Evolutionary conservation across 345 rosid species (phyloP).

Genomic region (Gossypioides kirkii): DNA sequence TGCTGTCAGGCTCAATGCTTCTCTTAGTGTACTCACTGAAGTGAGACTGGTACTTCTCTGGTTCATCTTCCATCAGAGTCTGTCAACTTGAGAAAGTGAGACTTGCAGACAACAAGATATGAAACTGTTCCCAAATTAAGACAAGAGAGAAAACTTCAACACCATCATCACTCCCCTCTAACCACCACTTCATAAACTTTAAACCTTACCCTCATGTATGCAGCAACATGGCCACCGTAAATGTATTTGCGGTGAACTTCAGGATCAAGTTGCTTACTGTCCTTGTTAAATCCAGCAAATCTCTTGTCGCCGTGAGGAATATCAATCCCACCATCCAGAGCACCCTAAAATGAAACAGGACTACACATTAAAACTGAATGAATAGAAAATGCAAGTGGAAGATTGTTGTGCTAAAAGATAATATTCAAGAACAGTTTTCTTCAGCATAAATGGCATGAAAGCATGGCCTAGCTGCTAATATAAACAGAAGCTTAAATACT

Average conservation of each 20-base stretch:
- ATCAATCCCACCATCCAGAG: conserved; percentile 73
- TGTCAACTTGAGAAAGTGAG: conserved; percentile 8
- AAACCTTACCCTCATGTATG: conserved; percentile 51
- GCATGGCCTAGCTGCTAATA: not conserved
- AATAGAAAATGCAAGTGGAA: not conserved
- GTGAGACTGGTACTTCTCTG: conserved; percentile 66
- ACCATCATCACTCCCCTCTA: too few relatives aligned
- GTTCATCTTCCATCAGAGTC: conserved; percentile 57
- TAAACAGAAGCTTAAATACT: not conserved
- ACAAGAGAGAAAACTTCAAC: too few relatives aligned
- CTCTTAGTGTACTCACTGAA: conserved; percentile 53
- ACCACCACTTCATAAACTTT: not conserved
- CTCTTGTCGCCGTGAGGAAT: conserved; percentile 78
- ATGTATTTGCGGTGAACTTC: conserved; percentile 63
- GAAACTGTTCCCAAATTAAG: not conserved
- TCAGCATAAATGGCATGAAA: not conserved
- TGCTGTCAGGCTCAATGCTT: conserved; percentile 45
- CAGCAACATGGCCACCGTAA: conserved; percentile 64
- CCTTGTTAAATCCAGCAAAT: conserved; percentile 63
- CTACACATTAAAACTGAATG: not conserved
- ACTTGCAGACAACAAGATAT: not conserved
- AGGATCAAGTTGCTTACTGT: conserved; percentile 58
- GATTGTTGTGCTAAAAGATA: not conserved
- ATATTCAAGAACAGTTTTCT: not conserved
- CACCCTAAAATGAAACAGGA: conserved; percentile 35